Conservation (phyloP, 129 eudicot genomes). For the Artemisia argyi region DNA sequence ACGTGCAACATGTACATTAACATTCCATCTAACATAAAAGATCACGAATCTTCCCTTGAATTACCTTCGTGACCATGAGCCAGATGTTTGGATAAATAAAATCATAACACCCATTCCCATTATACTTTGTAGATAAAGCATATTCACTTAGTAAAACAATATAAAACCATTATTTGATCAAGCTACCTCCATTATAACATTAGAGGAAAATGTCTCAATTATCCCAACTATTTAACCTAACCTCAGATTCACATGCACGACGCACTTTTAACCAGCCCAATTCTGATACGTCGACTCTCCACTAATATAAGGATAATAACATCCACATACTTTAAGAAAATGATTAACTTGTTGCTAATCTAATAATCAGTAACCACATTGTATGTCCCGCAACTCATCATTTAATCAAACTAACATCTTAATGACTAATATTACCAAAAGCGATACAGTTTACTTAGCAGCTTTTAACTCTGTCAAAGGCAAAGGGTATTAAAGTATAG, state of each 20-base stretch:
- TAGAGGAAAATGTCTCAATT: not conserved
- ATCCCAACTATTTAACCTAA: slow-evolving; percentile 19
- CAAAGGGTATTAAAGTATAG: not conserved
- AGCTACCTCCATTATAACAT: not conserved
- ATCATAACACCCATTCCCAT: not conserved
- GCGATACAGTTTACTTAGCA: slow-evolving; percentile 4
- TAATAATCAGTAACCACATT: slow-evolving; percentile 1
- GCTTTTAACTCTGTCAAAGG: not conserved
- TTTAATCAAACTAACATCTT: not conserved
- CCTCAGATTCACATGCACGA: not conserved
- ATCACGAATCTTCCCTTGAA: not conserved
- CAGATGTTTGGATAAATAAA: not conserved
- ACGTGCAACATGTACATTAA: not conserved
- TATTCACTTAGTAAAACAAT: too few relatives aligned
- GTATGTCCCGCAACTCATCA: not conserved
- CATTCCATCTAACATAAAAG: not conserved
- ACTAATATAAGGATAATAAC: not conserved
- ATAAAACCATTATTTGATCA: not conserved
- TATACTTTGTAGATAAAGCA: too few relatives aligned
- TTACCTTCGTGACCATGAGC: not conserved
- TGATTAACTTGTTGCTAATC: not conserved
- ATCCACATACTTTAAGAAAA: not conserved
- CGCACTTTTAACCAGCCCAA: not conserved
- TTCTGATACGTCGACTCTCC: not conserved
- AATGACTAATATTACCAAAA: not conserved